Percentiles rank a stretch among this genome's conserved stretches.
Evolutionary conservation across 192 early-diverging fungal genomes (phyloP).

Genomic region (Gamsiella multidivaricata): DNA sequence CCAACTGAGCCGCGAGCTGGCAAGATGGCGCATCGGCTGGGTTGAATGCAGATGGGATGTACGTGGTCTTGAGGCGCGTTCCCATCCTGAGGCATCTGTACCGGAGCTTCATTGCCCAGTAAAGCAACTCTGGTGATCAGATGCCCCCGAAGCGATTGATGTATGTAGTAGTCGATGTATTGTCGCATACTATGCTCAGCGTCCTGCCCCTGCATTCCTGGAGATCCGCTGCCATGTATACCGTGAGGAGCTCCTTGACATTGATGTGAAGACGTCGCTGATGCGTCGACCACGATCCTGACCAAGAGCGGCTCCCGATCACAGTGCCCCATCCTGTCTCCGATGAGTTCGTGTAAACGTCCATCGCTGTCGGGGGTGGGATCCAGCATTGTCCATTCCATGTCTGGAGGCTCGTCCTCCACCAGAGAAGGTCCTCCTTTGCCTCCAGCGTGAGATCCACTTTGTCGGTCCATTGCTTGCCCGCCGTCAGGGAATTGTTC

Average conservation of each 20-base stretch:
- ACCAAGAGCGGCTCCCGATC: slow-evolving; percentile 3
- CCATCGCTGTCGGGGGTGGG: slow-evolving; percentile 6
- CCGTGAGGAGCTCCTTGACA: slow-evolving; percentile 4
- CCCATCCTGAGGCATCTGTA: not conserved
- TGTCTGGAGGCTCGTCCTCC: not conserved
- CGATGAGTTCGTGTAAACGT: slow-evolving; percentile 29
- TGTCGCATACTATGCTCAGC: slow-evolving; percentile 18
- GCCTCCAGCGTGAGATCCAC: not conserved
- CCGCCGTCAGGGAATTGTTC: slow-evolving; percentile 18
- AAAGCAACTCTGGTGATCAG: slow-evolving; percentile 1
- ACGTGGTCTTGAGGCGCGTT: not conserved
- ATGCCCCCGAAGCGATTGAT: slow-evolving; percentile 39
- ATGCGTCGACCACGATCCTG: slow-evolving; percentile 9
- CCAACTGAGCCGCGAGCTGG: slow-evolving; percentile 1
- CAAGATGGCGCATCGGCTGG: slow-evolving; percentile 29
- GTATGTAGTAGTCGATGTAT: slow-evolving; percentile 25
- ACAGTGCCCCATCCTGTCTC: slow-evolving; percentile 30
- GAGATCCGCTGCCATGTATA: not conserved
- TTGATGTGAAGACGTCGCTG: slow-evolving; percentile 3
- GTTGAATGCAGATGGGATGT: slow-evolving; percentile 20
- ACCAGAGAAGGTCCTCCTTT: slow-evolving; percentile 5
- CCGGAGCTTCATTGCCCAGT: not conserved
- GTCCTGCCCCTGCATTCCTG: slow-evolving; percentile 2
- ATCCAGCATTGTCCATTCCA: slow-evolving; percentile 34
- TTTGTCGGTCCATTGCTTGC: not conserved